These are phyloP conservation scores for Orbilia javanica DNA, from an alignment of 2,329 filamentous ascomycete genomes.

Conservation along the genomic window DNA sequence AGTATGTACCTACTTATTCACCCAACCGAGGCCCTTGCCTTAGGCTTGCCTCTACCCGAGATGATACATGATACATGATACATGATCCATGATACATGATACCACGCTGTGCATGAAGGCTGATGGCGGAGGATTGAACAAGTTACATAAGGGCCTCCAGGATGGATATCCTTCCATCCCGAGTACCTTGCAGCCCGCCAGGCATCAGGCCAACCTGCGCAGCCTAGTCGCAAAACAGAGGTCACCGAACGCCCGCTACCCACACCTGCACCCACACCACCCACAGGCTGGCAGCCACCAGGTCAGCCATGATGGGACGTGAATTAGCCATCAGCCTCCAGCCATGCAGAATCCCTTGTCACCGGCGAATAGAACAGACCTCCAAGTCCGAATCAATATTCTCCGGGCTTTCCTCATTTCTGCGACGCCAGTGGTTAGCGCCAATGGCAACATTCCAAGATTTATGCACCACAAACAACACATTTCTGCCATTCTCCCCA, in stretches of 20 bases:
- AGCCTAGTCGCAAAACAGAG: slow-evolving; percentile 40
- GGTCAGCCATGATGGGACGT: too few relatives aligned
- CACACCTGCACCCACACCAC: not conserved
- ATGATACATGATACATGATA: slow-evolving; percentile 11
- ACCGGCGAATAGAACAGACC: slow-evolving; percentile 44
- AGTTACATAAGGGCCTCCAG: slow-evolving; percentile 4
- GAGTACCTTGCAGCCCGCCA: slow-evolving; percentile 30
- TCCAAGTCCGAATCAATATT: slow-evolving; percentile 33
- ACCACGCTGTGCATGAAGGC: slow-evolving; percentile 17
- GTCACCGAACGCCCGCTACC: slow-evolving; percentile 38
- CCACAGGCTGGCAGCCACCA: slow-evolving; percentile 6
- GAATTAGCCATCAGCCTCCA: not conserved
- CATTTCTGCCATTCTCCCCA: slow-evolving; percentile 15
- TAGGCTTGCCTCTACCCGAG: slow-evolving; percentile 37
- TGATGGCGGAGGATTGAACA: not conserved
- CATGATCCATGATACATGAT: slow-evolving; percentile 5
- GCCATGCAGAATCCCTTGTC: slow-evolving; percentile 19
- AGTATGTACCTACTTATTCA: slow-evolving; percentile 13
- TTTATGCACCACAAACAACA: slow-evolving; percentile 47
- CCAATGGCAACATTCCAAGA: not conserved
- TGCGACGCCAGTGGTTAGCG: not conserved
- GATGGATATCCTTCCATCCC: not conserved
- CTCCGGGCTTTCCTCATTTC: slow-evolving; percentile 49
- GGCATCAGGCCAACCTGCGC: slow-evolving; percentile 26
- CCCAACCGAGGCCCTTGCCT: slow-evolving; percentile 34